These are phyloP conservation scores for Leishmania major DNA, from an alignment of 208 protist species.

Conservation along the genomic window DNA sequence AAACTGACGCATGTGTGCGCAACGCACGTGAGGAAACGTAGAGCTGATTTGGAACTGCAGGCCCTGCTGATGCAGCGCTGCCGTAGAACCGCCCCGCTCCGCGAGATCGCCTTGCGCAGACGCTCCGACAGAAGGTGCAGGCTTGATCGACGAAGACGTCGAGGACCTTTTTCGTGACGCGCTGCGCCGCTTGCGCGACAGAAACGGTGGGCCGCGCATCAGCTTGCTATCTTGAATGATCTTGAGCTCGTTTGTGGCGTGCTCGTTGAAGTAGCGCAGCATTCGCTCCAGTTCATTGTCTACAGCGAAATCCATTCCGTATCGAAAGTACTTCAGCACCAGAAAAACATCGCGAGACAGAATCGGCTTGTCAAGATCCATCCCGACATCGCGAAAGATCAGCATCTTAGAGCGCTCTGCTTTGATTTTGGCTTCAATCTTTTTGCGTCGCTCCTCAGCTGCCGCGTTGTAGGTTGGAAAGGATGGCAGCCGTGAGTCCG, in stretches of 20 bases:
- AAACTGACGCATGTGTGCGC: constrained; percentile 62
- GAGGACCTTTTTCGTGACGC: not conserved
- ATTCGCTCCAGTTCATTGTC: constrained; percentile 90
- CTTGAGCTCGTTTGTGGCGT: constrained; percentile 87
- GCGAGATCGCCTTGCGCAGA: not conserved
- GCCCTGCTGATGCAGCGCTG: constrained; percentile 10
- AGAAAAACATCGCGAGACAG: constrained; percentile 88
- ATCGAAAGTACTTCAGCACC: constrained; percentile 87
- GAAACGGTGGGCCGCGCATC: constrained; percentile 76
- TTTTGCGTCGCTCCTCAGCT: constrained; percentile 38
- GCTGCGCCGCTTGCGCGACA: constrained; percentile 48
- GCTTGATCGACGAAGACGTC: not conserved
- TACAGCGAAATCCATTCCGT: constrained; percentile 85
- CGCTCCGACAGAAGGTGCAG: not conserved
- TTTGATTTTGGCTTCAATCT: constrained; percentile 66
- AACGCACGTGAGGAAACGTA: constrained; percentile 51
- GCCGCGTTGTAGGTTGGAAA: constrained; percentile 62
- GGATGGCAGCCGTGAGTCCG: constrained; percentile 36
- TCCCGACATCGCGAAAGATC: constrained; percentile 87
- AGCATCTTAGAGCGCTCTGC: constrained; percentile 76
- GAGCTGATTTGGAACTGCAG: constrained; percentile 47
- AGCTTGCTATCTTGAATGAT: constrained; percentile 90
- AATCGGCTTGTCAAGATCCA: constrained; percentile 90
- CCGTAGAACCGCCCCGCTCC: not conserved
- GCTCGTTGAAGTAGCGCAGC: constrained; percentile 91